phyloP scores from a whole-genome alignment of 1,284 basidiomycete species.

The Tausonia pullulans region DNA sequence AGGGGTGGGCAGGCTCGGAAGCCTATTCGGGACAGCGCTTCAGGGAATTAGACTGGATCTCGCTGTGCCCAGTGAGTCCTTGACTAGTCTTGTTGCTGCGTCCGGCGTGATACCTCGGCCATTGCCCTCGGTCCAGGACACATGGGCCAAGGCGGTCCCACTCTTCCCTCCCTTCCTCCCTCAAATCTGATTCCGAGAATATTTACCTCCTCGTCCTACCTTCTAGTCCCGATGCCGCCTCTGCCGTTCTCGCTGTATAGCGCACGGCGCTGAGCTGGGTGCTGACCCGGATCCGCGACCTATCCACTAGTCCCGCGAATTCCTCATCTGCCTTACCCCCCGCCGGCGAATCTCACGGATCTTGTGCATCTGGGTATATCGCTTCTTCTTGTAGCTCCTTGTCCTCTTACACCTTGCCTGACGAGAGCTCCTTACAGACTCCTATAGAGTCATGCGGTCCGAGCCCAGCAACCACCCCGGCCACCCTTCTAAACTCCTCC shows the following conservation, averaged over 20 bases:
- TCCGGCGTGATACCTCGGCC: not conserved
- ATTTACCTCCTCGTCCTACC: too few relatives aligned
- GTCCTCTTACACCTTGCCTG: too few relatives aligned
- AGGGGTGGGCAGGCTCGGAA: not conserved
- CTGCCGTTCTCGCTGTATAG: too few relatives aligned
- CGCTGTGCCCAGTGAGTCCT: not conserved
- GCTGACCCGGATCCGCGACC: too few relatives aligned
- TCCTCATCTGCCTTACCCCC: constrained; percentile 4
- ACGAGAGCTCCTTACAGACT: not conserved
- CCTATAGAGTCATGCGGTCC: constrained; percentile 5
- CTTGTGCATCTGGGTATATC: constrained; percentile 1
- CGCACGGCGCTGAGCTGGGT: too few relatives aligned
- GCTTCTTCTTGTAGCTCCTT: too few relatives aligned
- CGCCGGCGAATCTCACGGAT: constrained; percentile 7
- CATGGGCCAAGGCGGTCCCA: too few relatives aligned
- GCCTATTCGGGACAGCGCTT: constrained; percentile 5
- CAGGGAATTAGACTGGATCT: not conserved
- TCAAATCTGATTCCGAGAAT: too few relatives aligned
- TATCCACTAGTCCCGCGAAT: constrained; percentile 3
- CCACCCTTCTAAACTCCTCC: not conserved
- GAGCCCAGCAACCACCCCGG: not conserved
- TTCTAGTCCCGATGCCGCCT: too few relatives aligned
- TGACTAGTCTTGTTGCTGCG: not conserved
- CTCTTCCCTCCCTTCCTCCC: not conserved
- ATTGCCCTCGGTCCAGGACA: too few relatives aligned